A percentile compares a stretch with the other conserved stretches of the same genome.
Conservation (phyloP, 768 basidiomycete genomes). For the Phanerochaete sordida region DNA sequence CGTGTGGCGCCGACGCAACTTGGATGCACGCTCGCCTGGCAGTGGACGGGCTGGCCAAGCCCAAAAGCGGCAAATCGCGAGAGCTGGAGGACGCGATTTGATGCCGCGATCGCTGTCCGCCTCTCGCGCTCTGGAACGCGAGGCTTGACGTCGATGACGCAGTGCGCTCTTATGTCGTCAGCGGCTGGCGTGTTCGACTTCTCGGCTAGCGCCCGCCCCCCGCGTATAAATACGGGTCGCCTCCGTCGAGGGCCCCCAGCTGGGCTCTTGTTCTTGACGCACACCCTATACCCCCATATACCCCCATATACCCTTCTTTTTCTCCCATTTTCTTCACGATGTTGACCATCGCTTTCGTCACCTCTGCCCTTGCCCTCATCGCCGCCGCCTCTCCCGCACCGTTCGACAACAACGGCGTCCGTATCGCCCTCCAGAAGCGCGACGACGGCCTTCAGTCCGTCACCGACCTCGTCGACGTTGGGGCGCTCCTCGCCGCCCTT, state of each 20-base stretch:
- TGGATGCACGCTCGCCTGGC: too few relatives aligned
- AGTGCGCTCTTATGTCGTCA: too few relatives aligned
- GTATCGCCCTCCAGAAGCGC: neutral
- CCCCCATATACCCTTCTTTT: slow-evolving; percentile 1
- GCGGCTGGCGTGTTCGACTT: neutral
- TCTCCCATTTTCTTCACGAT: slow-evolving; percentile 6
- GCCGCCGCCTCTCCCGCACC: neutral
- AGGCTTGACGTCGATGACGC: too few relatives aligned
- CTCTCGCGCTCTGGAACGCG: too few relatives aligned
- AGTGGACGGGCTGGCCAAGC: too few relatives aligned
- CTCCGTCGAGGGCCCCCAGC: neutral
- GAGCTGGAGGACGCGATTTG: too few relatives aligned
- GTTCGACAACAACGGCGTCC: neutral
- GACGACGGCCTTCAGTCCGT: neutral
- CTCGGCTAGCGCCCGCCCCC: neutral
- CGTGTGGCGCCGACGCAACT: too few relatives aligned
- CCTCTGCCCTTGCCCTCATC: slow-evolving; percentile 2
- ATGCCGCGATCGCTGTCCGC: too few relatives aligned
- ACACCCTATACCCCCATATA: neutral
- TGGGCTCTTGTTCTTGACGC: neutral
- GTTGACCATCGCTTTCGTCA: slow-evolving; percentile 11
- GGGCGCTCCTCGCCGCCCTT: neutral
- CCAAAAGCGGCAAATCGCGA: too few relatives aligned
- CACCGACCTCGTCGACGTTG: neutral
- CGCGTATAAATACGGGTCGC: neutral